Evolutionary conservation across 306 rosid species (phyloP), one percentile per base, ranked within the genome.

Genomic region (Carpinus fangiana): DNA sequence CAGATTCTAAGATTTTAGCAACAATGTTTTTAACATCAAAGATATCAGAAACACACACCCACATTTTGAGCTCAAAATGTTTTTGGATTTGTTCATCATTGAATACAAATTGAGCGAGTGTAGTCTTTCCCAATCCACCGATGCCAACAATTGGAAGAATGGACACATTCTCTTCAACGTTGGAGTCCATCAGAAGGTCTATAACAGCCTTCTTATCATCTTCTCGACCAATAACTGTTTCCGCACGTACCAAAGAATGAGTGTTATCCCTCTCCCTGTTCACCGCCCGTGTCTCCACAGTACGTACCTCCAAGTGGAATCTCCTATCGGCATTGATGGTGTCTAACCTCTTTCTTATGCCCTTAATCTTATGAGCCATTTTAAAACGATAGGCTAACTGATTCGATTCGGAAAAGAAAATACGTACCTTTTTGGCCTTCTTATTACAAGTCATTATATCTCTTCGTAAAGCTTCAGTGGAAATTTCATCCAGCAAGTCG

Each of bases 401-500:
- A 23, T 54, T 54, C 8, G 20, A 1, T 78, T 78, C 46, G 38
- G 81, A 78, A 13, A 70, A 43, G 70, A 68, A 70, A 14, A 8
- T 0, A 1, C 60, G 16, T 12, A 45, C 76, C 70, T 69, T 8
- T 11, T 45, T 14, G 3, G 14, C 54, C 5, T 3, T 59, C 10
- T 9, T 74, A 26, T 26, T n/a, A 12, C 38, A 4, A 1, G 13
- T 64, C n/a, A 41, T 65, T 12, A 76, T 64, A 36, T 78, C 47
- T 17, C 16, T 21, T 1, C 5, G 14, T 34, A 78, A 20, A 5
- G 8, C 4, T 28, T 78, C 55, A 57, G 60, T 78, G 1, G 0
- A 12, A 12, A 76, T 8, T 4, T 20, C 80, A 67, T 76, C 74
- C 0, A 76, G 21, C 53, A 77, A 68, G 75, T 77, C 57, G 18